phyloP scores from a whole-genome alignment of 1,284 basidiomycete genomes.

The Prillingera fragicola region DNA sequence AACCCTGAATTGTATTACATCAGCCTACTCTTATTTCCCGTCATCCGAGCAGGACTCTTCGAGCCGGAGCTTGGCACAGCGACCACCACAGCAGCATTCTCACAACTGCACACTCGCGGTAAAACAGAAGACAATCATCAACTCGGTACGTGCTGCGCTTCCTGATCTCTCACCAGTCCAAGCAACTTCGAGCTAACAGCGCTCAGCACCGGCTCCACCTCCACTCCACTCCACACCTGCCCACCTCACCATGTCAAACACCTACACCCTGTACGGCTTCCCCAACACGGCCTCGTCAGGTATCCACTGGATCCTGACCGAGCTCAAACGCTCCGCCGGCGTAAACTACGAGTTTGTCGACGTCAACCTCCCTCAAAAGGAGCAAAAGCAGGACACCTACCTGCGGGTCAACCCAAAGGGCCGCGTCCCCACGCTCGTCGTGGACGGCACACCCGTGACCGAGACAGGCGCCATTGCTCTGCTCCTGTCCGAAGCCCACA shows the following conservation, averaged over 20 bases:
- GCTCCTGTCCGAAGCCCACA: slow-evolving; percentile 18
- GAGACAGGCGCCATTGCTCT: slow-evolving; percentile 22
- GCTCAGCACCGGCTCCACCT: not conserved
- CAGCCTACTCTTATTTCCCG: too few species aligned
- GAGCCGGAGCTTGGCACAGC: too few species aligned
- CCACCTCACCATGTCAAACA: slow-evolving; percentile 3
- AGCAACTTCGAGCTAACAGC: too few species aligned
- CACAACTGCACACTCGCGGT: too few species aligned
- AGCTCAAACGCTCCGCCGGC: slow-evolving; percentile 14
- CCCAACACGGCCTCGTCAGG: slow-evolving; percentile 18
- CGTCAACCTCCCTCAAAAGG: slow-evolving; percentile 11
- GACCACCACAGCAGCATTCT: too few species aligned
- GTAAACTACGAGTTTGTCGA: slow-evolving; percentile 11
- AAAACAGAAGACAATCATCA: too few species aligned
- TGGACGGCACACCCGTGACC: slow-evolving; percentile 7
- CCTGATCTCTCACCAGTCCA: too few species aligned
- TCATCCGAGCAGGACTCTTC: too few species aligned
- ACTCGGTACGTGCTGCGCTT: too few species aligned
- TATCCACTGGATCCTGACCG: slow-evolving; percentile 24
- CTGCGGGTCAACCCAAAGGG: slow-evolving; percentile 23
- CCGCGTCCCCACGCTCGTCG: slow-evolving; percentile 20
- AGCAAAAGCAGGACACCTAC: slow-evolving; percentile 19
- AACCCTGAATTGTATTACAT: too few species aligned
- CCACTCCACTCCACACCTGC: not conserved
- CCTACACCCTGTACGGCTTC: slow-evolving; percentile 20